Percentiles rank a stretch among this genome's conserved stretches.
Conservation (phyloP, 257 asterid species). For the Scutellaria galericulata region DNA sequence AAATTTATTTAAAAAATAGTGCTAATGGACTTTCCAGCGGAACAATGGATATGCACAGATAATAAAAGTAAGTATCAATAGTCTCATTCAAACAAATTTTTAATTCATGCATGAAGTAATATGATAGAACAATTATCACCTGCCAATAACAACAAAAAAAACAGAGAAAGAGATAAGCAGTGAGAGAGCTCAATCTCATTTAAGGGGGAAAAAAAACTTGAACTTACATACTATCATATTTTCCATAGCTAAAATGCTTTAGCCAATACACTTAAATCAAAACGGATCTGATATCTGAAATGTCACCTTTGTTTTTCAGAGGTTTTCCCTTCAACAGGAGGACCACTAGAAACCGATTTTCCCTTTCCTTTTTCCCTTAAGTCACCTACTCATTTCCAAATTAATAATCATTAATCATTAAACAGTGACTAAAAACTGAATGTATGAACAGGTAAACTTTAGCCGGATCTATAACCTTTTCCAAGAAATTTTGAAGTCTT, state of each 20-base stretch:
- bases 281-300: constrained; percentile 6
- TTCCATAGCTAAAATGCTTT: constrained; percentile 1
- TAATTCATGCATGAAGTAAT: not conserved
- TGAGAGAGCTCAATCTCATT: not conserved
- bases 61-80: not conserved
- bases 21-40: constrained; percentile 19
- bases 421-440: constrained; percentile 18
- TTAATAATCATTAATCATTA: constrained; percentile 13
- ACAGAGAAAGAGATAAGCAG: not conserved
- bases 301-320: constrained; percentile 82
- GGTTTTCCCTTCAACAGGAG: constrained; percentile 45
- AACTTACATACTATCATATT: not conserved
- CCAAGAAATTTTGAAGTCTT: constrained; percentile 27
- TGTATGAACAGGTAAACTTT: constrained; percentile 7
- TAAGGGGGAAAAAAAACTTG: not conserved
- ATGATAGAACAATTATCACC: not conserved
- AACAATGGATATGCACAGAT: not conserved
- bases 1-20: not conserved
- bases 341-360: constrained; percentile 38
- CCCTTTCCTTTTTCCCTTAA: constrained; percentile 36
- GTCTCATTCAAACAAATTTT: not conserved
- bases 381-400: constrained; percentile 42
- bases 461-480: constrained; percentile 54
- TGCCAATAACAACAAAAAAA: not conserved
- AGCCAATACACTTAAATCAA: constrained; percentile 23